Evolutionary conservation across 306 rosid species (phyloP), one percentile per base, ranked within the genome.

Genomic region (Mucuna pruriens): DNA sequence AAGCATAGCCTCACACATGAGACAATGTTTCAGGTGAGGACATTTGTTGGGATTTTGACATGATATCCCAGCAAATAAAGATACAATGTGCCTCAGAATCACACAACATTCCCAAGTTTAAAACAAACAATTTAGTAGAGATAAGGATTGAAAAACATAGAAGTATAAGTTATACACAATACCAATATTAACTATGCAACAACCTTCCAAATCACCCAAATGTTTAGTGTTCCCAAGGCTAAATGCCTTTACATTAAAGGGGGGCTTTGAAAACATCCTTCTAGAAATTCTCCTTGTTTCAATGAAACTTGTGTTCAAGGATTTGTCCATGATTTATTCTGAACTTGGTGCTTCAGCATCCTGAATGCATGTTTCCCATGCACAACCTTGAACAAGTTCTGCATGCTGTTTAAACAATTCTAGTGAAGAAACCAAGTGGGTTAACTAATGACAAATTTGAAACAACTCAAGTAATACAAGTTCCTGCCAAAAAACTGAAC

Each of bases 381-480:
- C 76, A 75, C 33, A 36, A 55, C 85, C 70, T 66, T 8, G 67
- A 63, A 74, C 71, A 51, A 61, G 65, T 72, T 80, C 79, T 26
- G 85, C 81, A 61, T 62, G 68, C 85, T 75, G 86, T 76, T 85
- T 80, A 65, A 81, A 76, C 83, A 80, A 81, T 75, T 84, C 80
- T 82, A 83, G 80, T 63, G 80, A 89, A 82, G 78, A 84, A 80
- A 86, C 83, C 69, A 81, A 63, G 40, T 39, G 76, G 84, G 85
- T 73, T 73, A 89, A 86, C 82, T 40, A 73, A 86, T 39, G 84
- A 62, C 64, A 55, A 61, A 74, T 52, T 25, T 15, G 15, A 84
- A 29, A 81, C 33, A 84, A 77, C 75, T 87, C 75, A 82, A 64
- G 74, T n/a, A 75, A 75, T 63, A 64, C 17, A 80, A 64, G 54